Conservation (phyloP, 345 rosid species). For the Moricandia moricandioides region DNA sequence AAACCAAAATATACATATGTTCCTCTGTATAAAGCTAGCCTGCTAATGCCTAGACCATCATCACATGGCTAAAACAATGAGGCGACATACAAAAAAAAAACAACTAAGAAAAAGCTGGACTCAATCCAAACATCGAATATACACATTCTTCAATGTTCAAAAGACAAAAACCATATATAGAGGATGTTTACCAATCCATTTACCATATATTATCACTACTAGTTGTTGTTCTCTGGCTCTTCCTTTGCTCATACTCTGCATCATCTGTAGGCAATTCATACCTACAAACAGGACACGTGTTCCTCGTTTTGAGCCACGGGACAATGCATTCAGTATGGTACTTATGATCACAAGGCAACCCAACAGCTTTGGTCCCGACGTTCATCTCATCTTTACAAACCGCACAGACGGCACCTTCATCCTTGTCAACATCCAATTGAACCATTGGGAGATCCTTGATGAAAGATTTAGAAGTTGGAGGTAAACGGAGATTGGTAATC, state of each 20-base stretch:
- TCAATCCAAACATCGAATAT: conserved; percentile 12
- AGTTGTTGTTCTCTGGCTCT: conserved; percentile 28
- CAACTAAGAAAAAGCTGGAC: not conserved
- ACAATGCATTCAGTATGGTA: conserved; percentile 85
- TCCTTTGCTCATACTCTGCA: conserved; percentile 65
- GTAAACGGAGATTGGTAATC: conserved; percentile 44
- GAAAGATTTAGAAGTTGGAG: conserved; percentile 66
- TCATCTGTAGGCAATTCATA: conserved; percentile 84
- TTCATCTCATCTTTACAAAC: conserved; percentile 86
- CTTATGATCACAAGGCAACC: conserved; percentile 73
- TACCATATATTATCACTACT: not conserved
- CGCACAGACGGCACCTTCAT: conserved; percentile 54
- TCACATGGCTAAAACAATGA: not conserved
- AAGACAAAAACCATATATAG: conserved; percentile 3
- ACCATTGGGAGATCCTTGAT: conserved; percentile 61
- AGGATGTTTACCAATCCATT: conserved; percentile 1
- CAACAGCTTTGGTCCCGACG: conserved; percentile 59
- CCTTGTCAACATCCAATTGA: conserved; percentile 34
- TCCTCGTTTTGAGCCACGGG: conserved; percentile 80
- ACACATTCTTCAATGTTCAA: not conserved
- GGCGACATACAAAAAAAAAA: not conserved
- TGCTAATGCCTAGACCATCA: not conserved
- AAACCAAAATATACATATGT: not conserved
- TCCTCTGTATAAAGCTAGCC: not conserved
- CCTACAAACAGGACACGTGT: conserved; percentile 95